Evolutionary conservation across 2,329 filamentous ascomycete genomes (phyloP), one percentile per base, ranked within the genome.

Genomic region (Acephala macrosclerotiorum): DNA sequence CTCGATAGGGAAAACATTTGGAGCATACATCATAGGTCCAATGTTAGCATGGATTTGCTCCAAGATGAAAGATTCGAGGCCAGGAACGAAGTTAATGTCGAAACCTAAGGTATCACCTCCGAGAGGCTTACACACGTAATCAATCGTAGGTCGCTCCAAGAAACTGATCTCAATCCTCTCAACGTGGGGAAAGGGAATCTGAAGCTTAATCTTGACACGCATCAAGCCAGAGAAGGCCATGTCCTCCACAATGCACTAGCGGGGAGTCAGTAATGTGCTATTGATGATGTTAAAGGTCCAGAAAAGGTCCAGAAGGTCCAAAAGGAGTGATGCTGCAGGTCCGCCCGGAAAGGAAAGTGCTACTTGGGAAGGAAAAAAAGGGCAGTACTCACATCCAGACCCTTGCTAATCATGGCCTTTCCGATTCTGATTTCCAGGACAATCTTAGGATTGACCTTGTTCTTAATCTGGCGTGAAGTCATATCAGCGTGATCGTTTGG

Each of bases 41-140:
- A 99, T 82, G 75, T 95, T 97, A 69, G 91, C 92, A 78, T 99
- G 96, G 61, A 99, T 97, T 81, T 97, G 93, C 73, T 99, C 96
- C 77, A 92, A 89, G 74, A 99, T 99, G 79, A 99, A 99, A 64
- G 79, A 87, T 78, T 98, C 94, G 26, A 99, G 85, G 72, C 95
- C 95, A 20, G 96, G 96, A 72, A 99, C 96, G 80, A 99, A 97
- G 81, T 97, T 98, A 84, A 99, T 98, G 75, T 99, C 96, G 77
- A 99, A 97, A 45, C 96, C 96, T 70, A 99, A 93, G 2, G 87
- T 94, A 67, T 99, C 96, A 67, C 96, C 96, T 72, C 96, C 96
- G 16, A 99, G 87, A 2, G 96, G 96, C 79, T 99, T 99, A 85
- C 96, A 97, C 65, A 97, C 94, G 76, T 98, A 99, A 80, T 99